Evolutionary conservation across 495 filamentous ascomycete genomes (phyloP).

Genomic region (Lasiosphaeria miniovina): DNA sequence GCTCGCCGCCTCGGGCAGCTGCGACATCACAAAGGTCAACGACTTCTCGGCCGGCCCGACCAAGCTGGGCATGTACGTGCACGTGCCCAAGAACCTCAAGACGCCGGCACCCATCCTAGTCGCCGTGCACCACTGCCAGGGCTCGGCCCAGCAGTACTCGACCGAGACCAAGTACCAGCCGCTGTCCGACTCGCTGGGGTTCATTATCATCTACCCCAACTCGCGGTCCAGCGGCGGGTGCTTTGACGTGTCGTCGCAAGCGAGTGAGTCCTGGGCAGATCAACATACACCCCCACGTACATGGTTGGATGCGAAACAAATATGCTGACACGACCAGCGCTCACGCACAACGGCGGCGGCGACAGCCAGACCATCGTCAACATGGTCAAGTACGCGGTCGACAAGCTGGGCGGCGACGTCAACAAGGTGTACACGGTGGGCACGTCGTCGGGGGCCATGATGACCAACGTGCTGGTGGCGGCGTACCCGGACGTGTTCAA

Average conservation of each 20-base stretch:
- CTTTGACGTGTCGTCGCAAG: constrained; percentile 45
- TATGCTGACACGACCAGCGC: constrained; percentile 8
- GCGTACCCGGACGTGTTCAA: constrained; percentile 53
- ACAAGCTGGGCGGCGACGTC: constrained; percentile 44
- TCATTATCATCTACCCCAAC: constrained; percentile 48
- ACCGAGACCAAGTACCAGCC: constrained; percentile 41
- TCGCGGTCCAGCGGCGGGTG: constrained; percentile 41
- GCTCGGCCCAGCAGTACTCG: constrained; percentile 50
- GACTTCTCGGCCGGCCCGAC: constrained; percentile 45
- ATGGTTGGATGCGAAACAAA: not conserved
- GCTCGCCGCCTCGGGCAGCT: constrained; percentile 30
- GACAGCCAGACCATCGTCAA: constrained; percentile 50
- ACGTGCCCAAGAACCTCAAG: constrained; percentile 51
- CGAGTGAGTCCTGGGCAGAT: constrained; percentile 14
- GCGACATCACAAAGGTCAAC: constrained; percentile 36
- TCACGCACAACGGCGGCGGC: constrained; percentile 48
- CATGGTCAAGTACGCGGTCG: constrained; percentile 50
- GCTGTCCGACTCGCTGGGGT: constrained; percentile 45
- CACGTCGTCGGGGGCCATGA: constrained; percentile 52
- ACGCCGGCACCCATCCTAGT: constrained; percentile 53
- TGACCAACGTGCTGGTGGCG: constrained; percentile 51
- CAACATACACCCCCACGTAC: not conserved
- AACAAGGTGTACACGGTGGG: constrained; percentile 46
- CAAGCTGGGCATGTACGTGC: constrained; percentile 51
- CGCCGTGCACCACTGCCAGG: constrained; percentile 55